A percentile compares a stretch with the other conserved stretches of the same genome.
These are phyloP conservation scores for Zostera marina DNA, from an alignment of 116 monocot genomes.

Conservation along the genomic window DNA sequence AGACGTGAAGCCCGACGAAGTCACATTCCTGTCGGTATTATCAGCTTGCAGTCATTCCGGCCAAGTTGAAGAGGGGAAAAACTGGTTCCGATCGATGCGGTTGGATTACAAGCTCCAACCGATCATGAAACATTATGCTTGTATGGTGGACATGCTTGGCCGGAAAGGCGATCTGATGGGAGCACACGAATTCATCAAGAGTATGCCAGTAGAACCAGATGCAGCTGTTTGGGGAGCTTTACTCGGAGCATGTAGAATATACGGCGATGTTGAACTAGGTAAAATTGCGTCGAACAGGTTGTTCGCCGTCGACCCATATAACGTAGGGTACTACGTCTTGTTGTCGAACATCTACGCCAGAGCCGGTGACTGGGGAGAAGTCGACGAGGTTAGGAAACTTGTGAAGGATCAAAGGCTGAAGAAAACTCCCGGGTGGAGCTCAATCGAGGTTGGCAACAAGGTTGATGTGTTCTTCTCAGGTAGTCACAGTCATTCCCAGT, in stretches of 20 bases:
- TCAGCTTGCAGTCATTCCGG: slow-evolving; percentile 34
- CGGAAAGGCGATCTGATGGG: slow-evolving; percentile 21
- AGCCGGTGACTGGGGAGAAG: slow-evolving; percentile 18
- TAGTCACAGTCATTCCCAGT: slow-evolving; percentile 17
- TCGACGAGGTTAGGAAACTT: slow-evolving; percentile 19
- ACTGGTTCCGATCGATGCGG: slow-evolving; percentile 24
- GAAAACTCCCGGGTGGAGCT: slow-evolving; percentile 32
- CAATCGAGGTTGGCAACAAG: slow-evolving; percentile 19
- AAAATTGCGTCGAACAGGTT: slow-evolving; percentile 14
- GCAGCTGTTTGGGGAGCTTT: slow-evolving; percentile 38
- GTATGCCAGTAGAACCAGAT: slow-evolving; percentile 29
- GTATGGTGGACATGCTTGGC: slow-evolving; percentile 40
- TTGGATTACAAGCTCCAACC: slow-evolving; percentile 19
- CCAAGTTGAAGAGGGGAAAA: slow-evolving; percentile 22
- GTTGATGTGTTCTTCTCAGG: slow-evolving; percentile 26
- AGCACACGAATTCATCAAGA: slow-evolving; percentile 28
- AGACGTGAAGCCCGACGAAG: slow-evolving; percentile 17
- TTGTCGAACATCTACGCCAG: slow-evolving; percentile 40
- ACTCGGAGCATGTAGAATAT: slow-evolving; percentile 30
- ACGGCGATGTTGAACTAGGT: slow-evolving; percentile 32
- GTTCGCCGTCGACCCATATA: slow-evolving; percentile 28
- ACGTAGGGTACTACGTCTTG: slow-evolving; percentile 37
- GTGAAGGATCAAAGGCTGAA: slow-evolving; percentile 11
- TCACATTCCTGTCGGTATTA: slow-evolving; percentile 25
- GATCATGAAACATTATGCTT: slow-evolving; percentile 26